Conservation (phyloP, 805 yeast genomes). For the Kluyveromyces lactis region DNA sequence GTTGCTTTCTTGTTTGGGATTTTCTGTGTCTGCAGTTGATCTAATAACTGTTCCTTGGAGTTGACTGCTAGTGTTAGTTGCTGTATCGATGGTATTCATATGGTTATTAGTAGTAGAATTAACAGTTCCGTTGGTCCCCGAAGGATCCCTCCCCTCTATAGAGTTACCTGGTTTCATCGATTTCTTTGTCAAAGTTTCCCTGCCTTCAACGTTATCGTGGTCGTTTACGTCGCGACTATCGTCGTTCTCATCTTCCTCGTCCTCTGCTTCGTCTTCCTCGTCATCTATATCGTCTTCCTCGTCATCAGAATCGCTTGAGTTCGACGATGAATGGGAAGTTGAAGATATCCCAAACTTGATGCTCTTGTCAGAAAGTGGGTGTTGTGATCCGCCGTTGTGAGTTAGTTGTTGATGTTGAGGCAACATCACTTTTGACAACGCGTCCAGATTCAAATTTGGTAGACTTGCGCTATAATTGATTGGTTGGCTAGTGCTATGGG, state of each 20-base stretch:
- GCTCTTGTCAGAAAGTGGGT: neutral
- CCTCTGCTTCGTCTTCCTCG: constrained; percentile 6
- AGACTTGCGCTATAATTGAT: constrained; percentile 9
- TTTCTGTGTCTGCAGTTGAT: neutral
- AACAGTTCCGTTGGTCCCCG: neutral
- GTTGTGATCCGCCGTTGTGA: neutral
- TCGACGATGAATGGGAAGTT: constrained; percentile 1
- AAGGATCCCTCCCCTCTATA: too few species aligned
- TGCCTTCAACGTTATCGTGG: neutral
- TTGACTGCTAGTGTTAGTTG: neutral
- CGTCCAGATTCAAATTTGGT: constrained; percentile 16
- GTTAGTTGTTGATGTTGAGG: neutral
- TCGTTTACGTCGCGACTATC: constrained; percentile 6
- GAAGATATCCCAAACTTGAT: constrained; percentile 3
- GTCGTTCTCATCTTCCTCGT: constrained; percentile 8
- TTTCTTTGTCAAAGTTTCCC: too few species aligned
- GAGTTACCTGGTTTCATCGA: too few species aligned
- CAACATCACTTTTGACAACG: constrained; percentile 1
- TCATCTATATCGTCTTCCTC: constrained; percentile 15
- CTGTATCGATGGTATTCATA: too few species aligned
- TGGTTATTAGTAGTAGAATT: too few species aligned
- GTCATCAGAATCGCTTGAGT: constrained; percentile 9
- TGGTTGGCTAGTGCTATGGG: neutral
- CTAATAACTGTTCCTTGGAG: neutral
- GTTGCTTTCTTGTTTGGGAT: neutral